Evolutionary conservation across 768 basidiomycete species (phyloP).

Genomic region (Inosperma sp.): DNA sequence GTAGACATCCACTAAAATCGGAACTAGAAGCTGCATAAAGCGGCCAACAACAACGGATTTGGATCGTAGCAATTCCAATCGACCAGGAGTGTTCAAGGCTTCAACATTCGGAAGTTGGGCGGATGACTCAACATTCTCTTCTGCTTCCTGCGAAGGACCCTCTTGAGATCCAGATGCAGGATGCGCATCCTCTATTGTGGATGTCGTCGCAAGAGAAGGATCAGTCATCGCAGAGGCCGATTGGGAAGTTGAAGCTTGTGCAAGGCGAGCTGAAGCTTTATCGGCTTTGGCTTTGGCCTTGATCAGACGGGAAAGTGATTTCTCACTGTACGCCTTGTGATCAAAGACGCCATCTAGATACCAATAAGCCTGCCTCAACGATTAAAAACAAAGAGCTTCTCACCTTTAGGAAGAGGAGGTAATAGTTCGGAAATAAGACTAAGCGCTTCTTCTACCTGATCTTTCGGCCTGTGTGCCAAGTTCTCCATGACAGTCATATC

Average conservation of each 20-base stretch:
- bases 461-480: conserved; percentile 92
- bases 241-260: conserved; percentile 26
- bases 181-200: conserved; percentile 25
- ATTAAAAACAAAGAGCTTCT: conserved; percentile 10
- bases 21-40: conserved; percentile 86
- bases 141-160: conserved; percentile 36
- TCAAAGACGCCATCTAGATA: conserved; percentile 89
- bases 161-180: conserved; percentile 24
- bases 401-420: conserved; percentile 90
- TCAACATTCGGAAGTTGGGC: conserved; percentile 34
- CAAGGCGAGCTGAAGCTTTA: conserved; percentile 59
- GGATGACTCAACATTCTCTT: conserved; percentile 32
- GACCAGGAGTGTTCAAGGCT: conserved; percentile 36
- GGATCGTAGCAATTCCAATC: conserved; percentile 71
- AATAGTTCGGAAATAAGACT: conserved; percentile 87
- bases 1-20: conserved; percentile 97
- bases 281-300: conserved; percentile 85
- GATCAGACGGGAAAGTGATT: conserved; percentile 66
- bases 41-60: conserved; percentile 72
- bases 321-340: conserved; percentile 85
- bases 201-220: conserved; percentile 22
- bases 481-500: conserved; percentile 99
- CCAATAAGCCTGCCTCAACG: conserved; percentile 3
- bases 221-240: conserved; percentile 18
- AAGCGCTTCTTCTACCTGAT: conserved; percentile 93